Conservation (phyloP, 768 basidiomycete species). For the Boletus fagicola region DNA sequence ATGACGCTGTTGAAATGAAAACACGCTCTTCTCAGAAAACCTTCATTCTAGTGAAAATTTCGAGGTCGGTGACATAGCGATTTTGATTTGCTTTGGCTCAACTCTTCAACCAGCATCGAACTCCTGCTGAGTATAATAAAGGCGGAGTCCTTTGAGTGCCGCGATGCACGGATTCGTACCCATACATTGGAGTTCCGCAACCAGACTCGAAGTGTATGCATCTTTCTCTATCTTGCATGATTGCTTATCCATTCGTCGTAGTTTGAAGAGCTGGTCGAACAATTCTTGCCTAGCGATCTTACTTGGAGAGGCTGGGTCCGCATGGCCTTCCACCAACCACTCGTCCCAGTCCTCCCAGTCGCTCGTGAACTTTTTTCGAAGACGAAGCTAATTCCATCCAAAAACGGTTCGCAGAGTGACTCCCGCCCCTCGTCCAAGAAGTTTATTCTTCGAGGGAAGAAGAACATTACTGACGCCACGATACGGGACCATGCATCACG, state of each 20-base stretch:
- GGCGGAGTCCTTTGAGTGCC: slow-evolving; percentile 81
- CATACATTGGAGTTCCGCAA: slow-evolving; percentile 80
- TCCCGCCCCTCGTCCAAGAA: slow-evolving; percentile 25
- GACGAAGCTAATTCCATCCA: slow-evolving; percentile 63
- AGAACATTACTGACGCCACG: slow-evolving; percentile 11
- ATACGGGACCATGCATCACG: slow-evolving; percentile 11
- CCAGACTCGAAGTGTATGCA: slow-evolving; percentile 76
- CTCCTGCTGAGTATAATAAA: slow-evolving; percentile 76
- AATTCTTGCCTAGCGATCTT: slow-evolving; percentile 76
- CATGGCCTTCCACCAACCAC: slow-evolving; percentile 78
- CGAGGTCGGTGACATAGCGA: slow-evolving; percentile 46
- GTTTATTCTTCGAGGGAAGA: slow-evolving; percentile 20
- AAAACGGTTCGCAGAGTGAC: slow-evolving; percentile 31
- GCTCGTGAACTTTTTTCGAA: slow-evolving; percentile 77
- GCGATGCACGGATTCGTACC: slow-evolving; percentile 75
- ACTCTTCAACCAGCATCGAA: slow-evolving; percentile 48
- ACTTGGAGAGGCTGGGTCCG: slow-evolving; percentile 82
- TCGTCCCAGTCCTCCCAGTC: slow-evolving; percentile 74
- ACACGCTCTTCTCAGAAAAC: slow-evolving; percentile 78
- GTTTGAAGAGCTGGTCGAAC: slow-evolving; percentile 79
- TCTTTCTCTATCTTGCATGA: slow-evolving; percentile 1
- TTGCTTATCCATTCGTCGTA: slow-evolving; percentile 27
- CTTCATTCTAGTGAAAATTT: slow-evolving; percentile 75
- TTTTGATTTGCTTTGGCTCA: slow-evolving; percentile 19
- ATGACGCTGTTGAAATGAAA: slow-evolving; percentile 80